Conservation (phyloP, 148 eudicot genomes). For the Vaccinium darrowii region DNA sequence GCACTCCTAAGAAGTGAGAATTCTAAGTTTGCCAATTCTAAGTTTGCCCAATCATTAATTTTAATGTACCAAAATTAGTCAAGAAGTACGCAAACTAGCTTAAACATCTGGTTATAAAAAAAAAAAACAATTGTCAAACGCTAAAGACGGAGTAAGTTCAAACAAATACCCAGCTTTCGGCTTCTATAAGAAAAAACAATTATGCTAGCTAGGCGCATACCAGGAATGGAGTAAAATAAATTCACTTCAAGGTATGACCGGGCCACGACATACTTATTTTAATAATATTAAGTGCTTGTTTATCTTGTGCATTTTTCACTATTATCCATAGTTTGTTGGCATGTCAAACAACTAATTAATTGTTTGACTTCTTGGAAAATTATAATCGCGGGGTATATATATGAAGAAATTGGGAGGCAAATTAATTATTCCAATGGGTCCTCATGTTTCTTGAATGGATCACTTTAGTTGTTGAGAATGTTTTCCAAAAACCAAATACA, state of each 20-base stretch:
- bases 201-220: background rate
- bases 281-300: no score
- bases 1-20: no score
- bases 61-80: no score
- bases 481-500: background rate
- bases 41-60: no score
- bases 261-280: no score
- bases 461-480: background rate
- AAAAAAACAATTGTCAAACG: background rate
- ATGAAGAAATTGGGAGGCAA: background rate
- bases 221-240: background rate
- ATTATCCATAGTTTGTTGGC: background rate
- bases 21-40: no score
- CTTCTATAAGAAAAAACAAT: background rate
- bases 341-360: background rate
- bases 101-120: no score
- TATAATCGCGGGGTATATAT: background rate
- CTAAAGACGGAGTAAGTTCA: background rate
- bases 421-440: background rate
- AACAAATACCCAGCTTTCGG: background rate
- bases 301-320: no score
- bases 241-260: no score
- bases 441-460: background rate
- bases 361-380: background rate
- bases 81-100: no score